phyloP scores from a whole-genome alignment of 805 yeast genomes.

The Metahyphopichia silvanorum region DNA sequence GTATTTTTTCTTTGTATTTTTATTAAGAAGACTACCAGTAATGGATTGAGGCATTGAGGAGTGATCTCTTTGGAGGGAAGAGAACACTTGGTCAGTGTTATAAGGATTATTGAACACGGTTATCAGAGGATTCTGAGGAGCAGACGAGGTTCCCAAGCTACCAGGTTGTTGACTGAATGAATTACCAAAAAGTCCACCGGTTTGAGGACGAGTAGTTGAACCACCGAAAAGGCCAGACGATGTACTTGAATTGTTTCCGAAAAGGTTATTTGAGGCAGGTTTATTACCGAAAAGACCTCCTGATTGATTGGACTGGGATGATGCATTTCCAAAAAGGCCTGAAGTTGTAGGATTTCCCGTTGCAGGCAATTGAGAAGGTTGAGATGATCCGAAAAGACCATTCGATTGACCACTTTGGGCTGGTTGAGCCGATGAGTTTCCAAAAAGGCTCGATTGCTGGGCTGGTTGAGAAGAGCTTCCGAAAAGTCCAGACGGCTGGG shows the following conservation, averaged over 20 bases:
- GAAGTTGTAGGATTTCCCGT: no score
- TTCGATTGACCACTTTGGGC: no score
- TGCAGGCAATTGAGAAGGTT: no score
- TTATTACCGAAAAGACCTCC: conserved; percentile 24
- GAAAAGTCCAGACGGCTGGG: conserved; percentile 1
- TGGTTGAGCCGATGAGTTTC: conserved; percentile 1
- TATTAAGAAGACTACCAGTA: conserved; percentile 21
- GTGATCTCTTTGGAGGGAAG: conserved; percentile 15
- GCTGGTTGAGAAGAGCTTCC: not conserved
- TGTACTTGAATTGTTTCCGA: conserved; percentile 6
- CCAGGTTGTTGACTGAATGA: not conserved
- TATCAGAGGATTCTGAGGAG: conserved; percentile 1
- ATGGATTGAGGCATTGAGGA: conserved; percentile 31
- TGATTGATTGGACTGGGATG: conserved; percentile 8
- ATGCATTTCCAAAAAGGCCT: conserved; percentile 20
- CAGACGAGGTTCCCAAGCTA: not conserved
- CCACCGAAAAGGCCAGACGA: conserved; percentile 17
- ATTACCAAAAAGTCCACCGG: conserved; percentile 24
- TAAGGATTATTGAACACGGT: conserved; percentile 23
- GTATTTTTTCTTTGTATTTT: conserved; percentile 8
- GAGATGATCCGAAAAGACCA: no score
- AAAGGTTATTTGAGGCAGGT: no score
- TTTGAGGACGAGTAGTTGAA: conserved; percentile 7
- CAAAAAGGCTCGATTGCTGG: conserved; percentile 1
- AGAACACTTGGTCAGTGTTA: conserved; percentile 21